Base-by-base conservation (phyloP, 1,284 basidiomycete species). In the Neonothopanus nambi region DNA sequence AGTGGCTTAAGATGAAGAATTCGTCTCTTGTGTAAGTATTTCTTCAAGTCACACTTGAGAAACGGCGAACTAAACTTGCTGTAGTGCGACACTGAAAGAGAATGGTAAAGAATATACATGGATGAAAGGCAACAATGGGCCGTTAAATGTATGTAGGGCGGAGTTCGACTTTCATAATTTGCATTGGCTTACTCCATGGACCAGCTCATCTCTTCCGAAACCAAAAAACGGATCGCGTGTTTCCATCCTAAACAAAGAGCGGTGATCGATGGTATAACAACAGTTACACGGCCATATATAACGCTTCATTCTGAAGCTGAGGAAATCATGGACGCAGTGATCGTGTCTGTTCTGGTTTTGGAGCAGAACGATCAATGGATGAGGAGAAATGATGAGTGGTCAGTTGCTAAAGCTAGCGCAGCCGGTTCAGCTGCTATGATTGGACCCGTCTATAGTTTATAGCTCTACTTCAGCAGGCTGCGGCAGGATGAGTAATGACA, bases 101-200 rank as follows among this genome's bases (percentile, higher is more conserved):
- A 33, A 46, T 8, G 44, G 44, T 6, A 28, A 46, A 15, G 36
- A 46, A 18, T 46, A 33, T 13, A 46, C 44, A 21, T 46, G 44
- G 44, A 46, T 46, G 44, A 46, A 46, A 28, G 18, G 21, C 28
- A 35, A 46, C 26, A 46, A 46, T 33, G 44, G 44, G 15, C 44
- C 44, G 6, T 28, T 46, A 20, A 46, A 28, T 28, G 44, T 46
- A 46, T 11, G 44, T 44, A 9, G n/a, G 9, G 26, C 9, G 9
- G 11, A 30, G 13, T 9, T 28, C 5, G 13, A 21, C 9, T 21
- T 18, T 13, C 12, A n/a, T n/a, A 11, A 18, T 33, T 15, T 4
- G 28, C 24, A n/a, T 30, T 33, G 4, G 11, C 30, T 35, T 6
- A 8, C 8, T n/a, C 4, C 9, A 42, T 7, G 23, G 8, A 3